These are phyloP conservation scores for Ustilago lituana DNA, from an alignment of 1,284 basidiomycete species.

Conservation along the genomic window DNA sequence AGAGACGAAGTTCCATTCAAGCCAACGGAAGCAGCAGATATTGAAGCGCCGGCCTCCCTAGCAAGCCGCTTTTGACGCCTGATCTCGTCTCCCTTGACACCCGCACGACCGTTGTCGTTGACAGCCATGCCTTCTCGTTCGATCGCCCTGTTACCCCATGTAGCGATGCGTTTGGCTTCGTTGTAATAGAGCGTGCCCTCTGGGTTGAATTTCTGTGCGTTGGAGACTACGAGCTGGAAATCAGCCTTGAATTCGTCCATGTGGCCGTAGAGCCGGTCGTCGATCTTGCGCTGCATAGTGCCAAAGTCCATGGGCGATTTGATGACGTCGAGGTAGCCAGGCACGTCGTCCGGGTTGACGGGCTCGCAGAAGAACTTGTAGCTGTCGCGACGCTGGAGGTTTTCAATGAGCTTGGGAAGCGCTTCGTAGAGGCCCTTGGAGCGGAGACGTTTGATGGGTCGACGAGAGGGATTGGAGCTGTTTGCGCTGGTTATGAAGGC, in stretches of 20 bases:
- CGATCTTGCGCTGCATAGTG: conserved; percentile 73
- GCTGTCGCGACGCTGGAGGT: conserved; percentile 75
- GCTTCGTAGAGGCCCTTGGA: conserved; percentile 49
- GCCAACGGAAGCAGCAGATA: neutral
- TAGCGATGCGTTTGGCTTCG: conserved; percentile 56
- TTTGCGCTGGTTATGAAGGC: conserved; percentile 17
- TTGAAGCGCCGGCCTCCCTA: conserved; percentile 16
- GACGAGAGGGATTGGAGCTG: conserved; percentile 17
- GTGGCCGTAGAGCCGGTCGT: conserved; percentile 41
- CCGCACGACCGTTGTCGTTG: conserved; percentile 50
- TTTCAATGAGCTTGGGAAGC: conserved; percentile 49
- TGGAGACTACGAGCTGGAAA: conserved; percentile 59
- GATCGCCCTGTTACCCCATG: conserved; percentile 60
- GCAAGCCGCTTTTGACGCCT: conserved; percentile 27
- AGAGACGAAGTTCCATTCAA: neutral
- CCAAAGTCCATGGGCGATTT: conserved; percentile 83
- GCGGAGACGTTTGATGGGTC: conserved; percentile 47
- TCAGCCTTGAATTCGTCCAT: conserved; percentile 58
- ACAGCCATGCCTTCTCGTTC: conserved; percentile 56
- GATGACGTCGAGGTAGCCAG: conserved; percentile 77
- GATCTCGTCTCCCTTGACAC: conserved; percentile 39
- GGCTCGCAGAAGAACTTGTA: conserved; percentile 83
- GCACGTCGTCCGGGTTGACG: conserved; percentile 75
- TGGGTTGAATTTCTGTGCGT: conserved; percentile 64
- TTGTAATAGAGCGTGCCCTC: conserved; percentile 60